phyloP scores from a whole-genome alignment of 495 filamentous ascomycete species.

The Neurospora sp. region DNA sequence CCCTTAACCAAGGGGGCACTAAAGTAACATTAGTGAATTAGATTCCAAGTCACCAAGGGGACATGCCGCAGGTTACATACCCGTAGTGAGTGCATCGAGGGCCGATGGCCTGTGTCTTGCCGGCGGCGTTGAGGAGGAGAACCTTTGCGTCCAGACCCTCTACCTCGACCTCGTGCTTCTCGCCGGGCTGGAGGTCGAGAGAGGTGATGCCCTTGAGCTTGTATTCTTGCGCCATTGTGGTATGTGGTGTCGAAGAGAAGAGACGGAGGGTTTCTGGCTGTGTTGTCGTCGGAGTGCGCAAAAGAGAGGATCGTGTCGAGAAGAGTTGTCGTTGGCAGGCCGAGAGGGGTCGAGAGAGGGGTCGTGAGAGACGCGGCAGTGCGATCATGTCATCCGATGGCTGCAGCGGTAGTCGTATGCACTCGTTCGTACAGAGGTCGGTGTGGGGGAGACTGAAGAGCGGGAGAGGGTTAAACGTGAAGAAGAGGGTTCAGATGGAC shows the following conservation, averaged over 20 bases:
- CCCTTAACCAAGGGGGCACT: slow-evolving; percentile 71
- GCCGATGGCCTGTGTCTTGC: slow-evolving; percentile 65
- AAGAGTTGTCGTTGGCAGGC: neutral
- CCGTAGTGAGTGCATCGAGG: slow-evolving; percentile 91
- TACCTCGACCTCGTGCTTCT: slow-evolving; percentile 83
- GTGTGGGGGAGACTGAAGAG: neutral
- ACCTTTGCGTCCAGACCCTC: slow-evolving; percentile 86
- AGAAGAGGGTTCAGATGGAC: neutral
- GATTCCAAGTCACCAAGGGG: neutral
- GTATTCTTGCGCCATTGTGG: slow-evolving; percentile 55
- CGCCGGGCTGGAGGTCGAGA: slow-evolving; percentile 59
- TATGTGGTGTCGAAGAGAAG: slow-evolving; percentile 1
- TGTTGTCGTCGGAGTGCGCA: neutral
- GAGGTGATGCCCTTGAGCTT: slow-evolving; percentile 73
- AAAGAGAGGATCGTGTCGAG: neutral
- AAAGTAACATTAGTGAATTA: neutral
- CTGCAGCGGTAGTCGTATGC: neutral
- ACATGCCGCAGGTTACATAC: neutral
- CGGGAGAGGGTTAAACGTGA: neutral
- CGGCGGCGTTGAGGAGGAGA: slow-evolving; percentile 65
- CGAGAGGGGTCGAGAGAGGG: neutral
- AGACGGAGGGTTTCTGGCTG: neutral
- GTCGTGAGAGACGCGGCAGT: neutral
- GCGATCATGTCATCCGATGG: neutral
- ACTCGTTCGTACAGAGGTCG: too few species aligned